Percentiles rank a stretch among this genome's conserved stretches.
Conservation (phyloP, 306 rosid species). For the Trichosanthes cucumerina region DNA sequence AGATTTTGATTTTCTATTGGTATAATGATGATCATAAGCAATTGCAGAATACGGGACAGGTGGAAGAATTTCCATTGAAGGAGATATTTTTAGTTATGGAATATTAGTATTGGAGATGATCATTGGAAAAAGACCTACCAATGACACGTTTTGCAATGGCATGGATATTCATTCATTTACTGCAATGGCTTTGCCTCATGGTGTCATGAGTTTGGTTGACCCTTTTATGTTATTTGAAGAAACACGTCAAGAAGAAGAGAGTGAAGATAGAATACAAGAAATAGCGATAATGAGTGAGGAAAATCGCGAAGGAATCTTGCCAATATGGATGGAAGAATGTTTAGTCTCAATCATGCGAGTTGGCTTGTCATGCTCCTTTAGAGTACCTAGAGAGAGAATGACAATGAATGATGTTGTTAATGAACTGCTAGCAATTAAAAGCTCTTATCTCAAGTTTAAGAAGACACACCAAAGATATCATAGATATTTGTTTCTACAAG, state of each 20-base stretch:
- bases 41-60: conserved; percentile 24
- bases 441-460: background rate
- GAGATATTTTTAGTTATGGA: conserved; percentile 14
- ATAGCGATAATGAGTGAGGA: background rate
- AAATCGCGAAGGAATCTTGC: background rate
- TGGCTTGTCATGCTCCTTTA: background rate
- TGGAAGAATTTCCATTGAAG: conserved; percentile 3
- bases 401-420: background rate
- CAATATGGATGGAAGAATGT: background rate
- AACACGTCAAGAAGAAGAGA: background rate
- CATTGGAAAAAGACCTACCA: conserved; percentile 12
- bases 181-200: conserved; percentile 6
- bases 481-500: background rate
- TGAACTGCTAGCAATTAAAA: background rate
- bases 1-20: no score
- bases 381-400: background rate
- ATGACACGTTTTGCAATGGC: conserved; percentile 13
- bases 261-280: conserved; percentile 7
- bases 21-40: background rate
- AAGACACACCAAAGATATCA: background rate
- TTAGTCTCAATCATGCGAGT: background rate
- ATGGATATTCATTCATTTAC: conserved; percentile 16
- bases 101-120: conserved; percentile 6
- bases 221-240: conserved; percentile 16
- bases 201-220: conserved; percentile 28